phyloP scores from a whole-genome alignment of 495 filamentous ascomycete genomes.

The Aspergillus nidulans region DNA sequence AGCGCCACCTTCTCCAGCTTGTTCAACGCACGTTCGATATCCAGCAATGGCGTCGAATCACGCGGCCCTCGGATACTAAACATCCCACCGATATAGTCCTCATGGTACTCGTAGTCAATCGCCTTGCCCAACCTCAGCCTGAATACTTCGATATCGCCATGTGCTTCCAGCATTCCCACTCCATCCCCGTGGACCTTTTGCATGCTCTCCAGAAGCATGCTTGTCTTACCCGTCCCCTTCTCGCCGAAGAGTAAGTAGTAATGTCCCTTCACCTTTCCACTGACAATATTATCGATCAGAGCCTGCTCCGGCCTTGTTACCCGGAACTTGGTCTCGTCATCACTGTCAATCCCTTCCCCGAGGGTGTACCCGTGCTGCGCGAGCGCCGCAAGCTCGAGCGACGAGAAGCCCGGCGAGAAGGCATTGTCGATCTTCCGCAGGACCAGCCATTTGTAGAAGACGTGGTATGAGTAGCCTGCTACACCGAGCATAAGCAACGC shows the following conservation, averaged over 20 bases:
- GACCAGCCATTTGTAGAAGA: slow-evolving; percentile 30
- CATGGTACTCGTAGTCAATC: slow-evolving; percentile 87
- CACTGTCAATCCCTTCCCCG: background rate
- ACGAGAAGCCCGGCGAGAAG: slow-evolving; percentile 77
- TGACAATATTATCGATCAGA: slow-evolving; percentile 72
- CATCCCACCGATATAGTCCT: slow-evolving; percentile 86
- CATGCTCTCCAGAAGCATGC: slow-evolving; percentile 93
- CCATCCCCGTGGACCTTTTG: slow-evolving; percentile 80
- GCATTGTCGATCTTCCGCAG: slow-evolving; percentile 76
- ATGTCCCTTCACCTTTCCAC: slow-evolving; percentile 64
- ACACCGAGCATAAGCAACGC: slow-evolving; percentile 42
- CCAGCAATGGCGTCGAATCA: slow-evolving; percentile 85
- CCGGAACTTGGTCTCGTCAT: background rate
- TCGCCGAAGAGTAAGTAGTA: slow-evolving; percentile 93
- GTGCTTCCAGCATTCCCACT: slow-evolving; percentile 90
- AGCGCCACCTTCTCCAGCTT: slow-evolving; percentile 95
- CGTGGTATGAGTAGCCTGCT: slow-evolving; percentile 73
- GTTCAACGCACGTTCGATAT: slow-evolving; percentile 95
- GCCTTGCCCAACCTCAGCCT: slow-evolving; percentile 87
- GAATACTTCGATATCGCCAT: slow-evolving; percentile 92
- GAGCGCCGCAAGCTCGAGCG: slow-evolving; percentile 68
- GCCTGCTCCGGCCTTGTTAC: slow-evolving; percentile 54
- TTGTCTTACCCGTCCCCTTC: slow-evolving; percentile 95
- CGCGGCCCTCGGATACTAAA: slow-evolving; percentile 92
- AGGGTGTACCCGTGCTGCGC: slow-evolving; percentile 35